Evolutionary conservation across 805 yeast species (phyloP), one percentile per base, ranked within the genome.

Genomic region (Yamadazyma ubonensis): DNA sequence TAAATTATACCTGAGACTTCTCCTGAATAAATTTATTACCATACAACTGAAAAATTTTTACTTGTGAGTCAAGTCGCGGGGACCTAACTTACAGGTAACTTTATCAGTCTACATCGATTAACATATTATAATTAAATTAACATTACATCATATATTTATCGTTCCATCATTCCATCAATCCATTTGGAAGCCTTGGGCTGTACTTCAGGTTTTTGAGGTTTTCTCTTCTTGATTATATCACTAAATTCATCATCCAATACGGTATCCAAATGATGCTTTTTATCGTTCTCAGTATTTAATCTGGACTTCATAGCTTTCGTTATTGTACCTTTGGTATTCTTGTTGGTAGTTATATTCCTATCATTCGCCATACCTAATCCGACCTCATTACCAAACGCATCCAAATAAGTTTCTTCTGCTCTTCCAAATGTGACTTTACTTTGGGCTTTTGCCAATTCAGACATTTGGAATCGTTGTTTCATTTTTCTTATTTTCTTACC

Each of bases 351-450:
- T 17, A 63, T 55, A 32, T 48, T 54, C 15, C 53, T 55, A n/a
- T 50, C 43, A 56, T 51, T 45, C 31, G 48, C 44, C 87, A 86
- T 79, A 3, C 96, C 96, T 35, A 88, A 53, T 0, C 96, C 96
- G 22, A 84, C 67, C 52, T 87, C 96, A 38, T 86, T 89, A 8
- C 95, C 95, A 55, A 68, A 83, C 0, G 79, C 70, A 45, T 84
- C 89, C 45, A 67, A 65, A 2, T 71, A 65, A 1, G 81, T 73
- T 15, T 72, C 78, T 54, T 87, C 96, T 46, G 73, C 70, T 50
- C 81, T 75, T 5, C 95, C 96, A 63, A 91, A 90, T 29, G 73
- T 83, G 78, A 90, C 74, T 53, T 85, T 77, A 57, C 91, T 89
- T 53, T 87, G 96, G 2, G 95, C 84, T 48, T 79, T 83, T 25